Evolutionary conservation across 495 filamentous ascomycete genomes (phyloP), one percentile per base, ranked within the genome.

Genomic region (Cryomyces minteri): DNA sequence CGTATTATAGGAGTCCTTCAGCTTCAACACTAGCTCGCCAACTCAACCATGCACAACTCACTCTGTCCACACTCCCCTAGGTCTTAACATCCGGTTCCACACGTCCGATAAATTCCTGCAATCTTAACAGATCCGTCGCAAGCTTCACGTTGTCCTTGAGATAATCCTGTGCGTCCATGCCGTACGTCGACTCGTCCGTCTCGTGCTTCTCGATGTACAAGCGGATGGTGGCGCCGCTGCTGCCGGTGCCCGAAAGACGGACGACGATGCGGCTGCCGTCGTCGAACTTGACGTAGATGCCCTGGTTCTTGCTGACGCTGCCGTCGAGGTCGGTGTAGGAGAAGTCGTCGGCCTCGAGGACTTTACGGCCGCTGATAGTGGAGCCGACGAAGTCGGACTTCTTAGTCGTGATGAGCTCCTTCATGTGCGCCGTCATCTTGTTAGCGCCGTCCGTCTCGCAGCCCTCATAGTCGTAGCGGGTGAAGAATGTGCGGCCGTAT

Each of bases 401-500:
- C 58, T 82, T 75, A 8, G 74, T 73, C 41, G 68, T 69, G 56
- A 82, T 73, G 43, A 76, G 62, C 52, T 72, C 72, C 45, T 77
- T 72, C 51, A 98, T 66, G 36, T 79, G 78, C 47, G 72, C 77
- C 39, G 92, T 78, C 38, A 98, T 74, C 67, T 87, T 84, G 67
- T 82, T 83, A 31, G 92, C 92, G 42, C 83, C 88, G 3, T 84
- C 84, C 47, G 76, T 79, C 62, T 92, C 84, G 49, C 93, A 87
- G 48, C 88, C 77, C 66, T 98, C 90, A 66, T 90, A 98, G 65
- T 98, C 90, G 64, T 94, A 96, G 40, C 90, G 85, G 30, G 90
- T 98, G 74, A 98, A 98, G 73, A 95, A 98, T 14, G 88, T 94
- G 38, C 90, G 84, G 52, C 90, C 90, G 58, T 98, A 98, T 46